These are phyloP conservation scores for Aspergillus indologenus DNA, from an alignment of 495 filamentous ascomycete species.

Conservation along the genomic window DNA sequence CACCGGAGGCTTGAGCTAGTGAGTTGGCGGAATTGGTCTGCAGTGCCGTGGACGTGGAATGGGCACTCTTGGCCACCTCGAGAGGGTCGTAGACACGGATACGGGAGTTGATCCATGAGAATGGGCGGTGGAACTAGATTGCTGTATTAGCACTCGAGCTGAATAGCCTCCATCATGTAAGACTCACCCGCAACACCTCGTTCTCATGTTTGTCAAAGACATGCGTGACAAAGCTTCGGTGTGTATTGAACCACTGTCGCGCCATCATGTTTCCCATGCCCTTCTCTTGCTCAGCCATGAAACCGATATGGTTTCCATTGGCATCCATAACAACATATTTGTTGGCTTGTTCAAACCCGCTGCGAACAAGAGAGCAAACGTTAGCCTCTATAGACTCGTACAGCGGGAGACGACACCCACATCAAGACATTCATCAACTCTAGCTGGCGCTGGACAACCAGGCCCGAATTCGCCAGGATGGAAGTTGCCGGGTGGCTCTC, in stretches of 20 bases:
- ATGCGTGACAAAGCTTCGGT: constrained; percentile 67
- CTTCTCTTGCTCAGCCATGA: constrained; percentile 65
- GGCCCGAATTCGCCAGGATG: constrained; percentile 58
- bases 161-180: neutral
- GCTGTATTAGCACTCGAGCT: neutral
- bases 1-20: constrained; percentile 33
- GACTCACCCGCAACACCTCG: constrained; percentile 58
- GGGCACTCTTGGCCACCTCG: constrained; percentile 26
- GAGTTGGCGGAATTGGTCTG: constrained; percentile 41
- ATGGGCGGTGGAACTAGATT: constrained; percentile 61
- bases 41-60: constrained; percentile 41
- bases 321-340: constrained; percentile 70
- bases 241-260: constrained; percentile 63
- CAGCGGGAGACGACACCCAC: constrained; percentile 27
- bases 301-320: constrained; percentile 65
- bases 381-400: neutral
- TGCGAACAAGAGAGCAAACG: constrained; percentile 12
- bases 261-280: constrained; percentile 57
- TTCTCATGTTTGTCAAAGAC: constrained; percentile 64
- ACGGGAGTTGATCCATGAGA: constrained; percentile 63
- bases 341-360: constrained; percentile 71
- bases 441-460: constrained; percentile 64
- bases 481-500: constrained; percentile 57
- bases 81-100: constrained; percentile 64
- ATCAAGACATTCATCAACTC: constrained; percentile 71